Evolutionary conservation across 805 yeast genomes (phyloP).

Genomic region (Candida verbasci): DNA sequence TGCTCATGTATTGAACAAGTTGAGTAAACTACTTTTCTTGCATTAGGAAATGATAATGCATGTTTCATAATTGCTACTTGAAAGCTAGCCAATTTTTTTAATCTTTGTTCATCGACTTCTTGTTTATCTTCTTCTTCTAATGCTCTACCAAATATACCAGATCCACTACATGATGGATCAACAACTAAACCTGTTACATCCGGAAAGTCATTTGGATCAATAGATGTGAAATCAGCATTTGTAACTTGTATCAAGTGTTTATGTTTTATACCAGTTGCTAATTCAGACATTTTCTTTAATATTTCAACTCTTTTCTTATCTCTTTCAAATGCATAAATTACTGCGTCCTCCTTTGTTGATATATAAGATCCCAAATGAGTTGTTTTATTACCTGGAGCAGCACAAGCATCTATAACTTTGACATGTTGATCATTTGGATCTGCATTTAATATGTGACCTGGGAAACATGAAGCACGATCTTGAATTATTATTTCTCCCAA

Average conservation of each 20-base stretch:
- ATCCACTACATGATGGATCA: slow-evolving; percentile 97
- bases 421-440: slow-evolving; percentile 51
- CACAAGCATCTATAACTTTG: slow-evolving; percentile 83
- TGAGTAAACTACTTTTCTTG: slow-evolving; percentile 78
- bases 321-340: slow-evolving; percentile 83
- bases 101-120: slow-evolving; percentile 52
- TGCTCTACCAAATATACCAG: slow-evolving; percentile 93
- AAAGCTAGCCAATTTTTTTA: slow-evolving; percentile 74
- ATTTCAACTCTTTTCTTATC: slow-evolving; percentile 69
- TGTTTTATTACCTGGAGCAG: slow-evolving; percentile 98
- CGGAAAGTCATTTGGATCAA: slow-evolving; percentile 53
- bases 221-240: slow-evolving; percentile 62
- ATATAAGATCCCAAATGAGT: slow-evolving; percentile 80
- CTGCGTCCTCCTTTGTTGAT: slow-evolving; percentile 15
- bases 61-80: slow-evolving; percentile 87
- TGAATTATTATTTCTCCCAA: slow-evolving; percentile 83
- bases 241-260: slow-evolving; percentile 43
- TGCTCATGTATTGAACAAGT: slow-evolving; percentile 94
- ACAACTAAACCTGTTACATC: slow-evolving; percentile 78
- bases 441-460: slow-evolving; percentile 69
- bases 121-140: slow-evolving; percentile 45
- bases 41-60: slow-evolving; percentile 78
- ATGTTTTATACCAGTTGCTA: slow-evolving; percentile 45
- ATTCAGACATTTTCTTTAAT: slow-evolving; percentile 69
- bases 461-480: slow-evolving; percentile 96